Base-by-base conservation (phyloP, 2,329 filamentous ascomycete species). In the Penicillium sp. region DNA sequence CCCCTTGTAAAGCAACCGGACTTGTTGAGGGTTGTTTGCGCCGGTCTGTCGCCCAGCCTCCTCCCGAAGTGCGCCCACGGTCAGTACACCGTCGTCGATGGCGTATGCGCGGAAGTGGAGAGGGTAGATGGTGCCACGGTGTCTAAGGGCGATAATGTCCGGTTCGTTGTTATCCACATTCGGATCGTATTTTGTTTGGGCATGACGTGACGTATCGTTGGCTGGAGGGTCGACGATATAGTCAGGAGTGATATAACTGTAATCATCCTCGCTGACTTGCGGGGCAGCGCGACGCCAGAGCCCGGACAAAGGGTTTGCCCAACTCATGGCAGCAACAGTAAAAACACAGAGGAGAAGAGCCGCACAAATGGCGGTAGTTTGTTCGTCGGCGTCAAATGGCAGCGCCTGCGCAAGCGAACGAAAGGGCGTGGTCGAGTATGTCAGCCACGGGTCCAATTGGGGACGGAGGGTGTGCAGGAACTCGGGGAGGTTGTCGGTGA, bases 1-100 rank as follows among this genome's bases (percentile, higher is more conserved):
- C 25, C 77, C 77, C 64, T 80, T 80, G 66, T 80, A 81, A 4
- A 80, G 66, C 33, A 81, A 58, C 52, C 73, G 73, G 54, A 81
- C 67, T 23, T 71, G 69, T 37, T 71, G 64, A 14, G 72, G 67
- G 49, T 77, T 66, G 3, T 62, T 54, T 7, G 72, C 71, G 14
- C 68, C 68, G 15, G 74, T 71, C 54, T 68, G 66, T 33, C 69
- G 62, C 1, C 75, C 78, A 12, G 77, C 76, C 6, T 67, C 64
- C 37, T 70, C 64, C 42, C 78, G 67, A 40, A 80, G 58, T 18
- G 76, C 69, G 26, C 74, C 72, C 29, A 80, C 70, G 25, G 68
- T 76, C 44, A 79, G 63, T 15, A 63, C 62, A 8, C 75, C 76
- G 57, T 80, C 78, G 51, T 74, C 74, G 64, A 81, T 79, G 8